Percentiles rank a stretch among this genome's conserved stretches.
Conservation (phyloP, 768 basidiomycete species). For the Pulveroboletus sp. region DNA sequence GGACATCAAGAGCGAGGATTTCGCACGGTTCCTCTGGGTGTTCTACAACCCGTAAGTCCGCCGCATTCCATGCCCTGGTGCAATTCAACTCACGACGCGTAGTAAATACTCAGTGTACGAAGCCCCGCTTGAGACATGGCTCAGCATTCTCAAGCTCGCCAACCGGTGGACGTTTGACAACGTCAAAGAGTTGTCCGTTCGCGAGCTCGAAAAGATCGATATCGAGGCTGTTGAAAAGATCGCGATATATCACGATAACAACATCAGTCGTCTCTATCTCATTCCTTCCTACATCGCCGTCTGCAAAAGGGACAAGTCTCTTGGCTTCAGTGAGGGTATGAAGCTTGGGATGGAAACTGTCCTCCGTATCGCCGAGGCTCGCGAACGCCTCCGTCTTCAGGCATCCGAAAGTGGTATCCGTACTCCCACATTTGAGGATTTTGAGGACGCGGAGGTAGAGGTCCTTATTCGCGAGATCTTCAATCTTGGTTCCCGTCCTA, state of each 20-base stretch:
- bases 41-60: conserved; percentile 59
- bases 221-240: conserved; percentile 38
- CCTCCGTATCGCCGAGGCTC: conserved; percentile 36
- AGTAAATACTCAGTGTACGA: conserved; percentile 39
- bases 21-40: conserved; percentile 56
- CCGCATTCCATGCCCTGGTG: neutral
- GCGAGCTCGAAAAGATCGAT: conserved; percentile 37
- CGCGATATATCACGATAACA: conserved; percentile 36
- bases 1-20: conserved; percentile 44
- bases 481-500: conserved; percentile 24
- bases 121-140: conserved; percentile 41
- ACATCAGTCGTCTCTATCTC: conserved; percentile 33
- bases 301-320: conserved; percentile 35
- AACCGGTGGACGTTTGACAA: conserved; percentile 40
- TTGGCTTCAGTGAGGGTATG: conserved; percentile 38
- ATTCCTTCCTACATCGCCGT: conserved; percentile 35
- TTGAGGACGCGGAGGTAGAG: conserved; percentile 29
- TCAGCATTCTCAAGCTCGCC: conserved; percentile 37
- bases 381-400: conserved; percentile 38
- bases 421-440: conserved; percentile 31
- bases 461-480: conserved; percentile 29
- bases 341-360: conserved; percentile 41
- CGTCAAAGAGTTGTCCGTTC: conserved; percentile 38
- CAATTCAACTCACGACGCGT: neutral
- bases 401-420: conserved; percentile 32